Evolutionary conservation across 169 alveolate genomes (phyloP).

Genomic region (Theileria orientalis): DNA sequence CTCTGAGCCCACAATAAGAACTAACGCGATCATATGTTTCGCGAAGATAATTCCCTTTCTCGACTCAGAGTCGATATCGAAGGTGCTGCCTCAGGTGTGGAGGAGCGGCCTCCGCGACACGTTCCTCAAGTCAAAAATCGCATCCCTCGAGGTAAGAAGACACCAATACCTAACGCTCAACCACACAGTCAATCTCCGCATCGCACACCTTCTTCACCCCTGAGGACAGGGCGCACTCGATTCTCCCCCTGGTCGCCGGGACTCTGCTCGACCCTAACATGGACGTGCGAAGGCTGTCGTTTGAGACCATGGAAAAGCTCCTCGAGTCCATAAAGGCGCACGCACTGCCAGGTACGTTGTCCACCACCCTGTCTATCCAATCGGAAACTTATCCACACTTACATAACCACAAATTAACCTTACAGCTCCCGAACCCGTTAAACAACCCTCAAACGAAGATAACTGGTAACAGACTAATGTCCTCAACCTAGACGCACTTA

Average conservation of each 20-base stretch:
- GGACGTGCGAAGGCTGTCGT: conserved; percentile 46
- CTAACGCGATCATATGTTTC: conserved; percentile 71
- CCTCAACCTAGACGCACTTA: not conserved
- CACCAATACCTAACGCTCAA: no score
- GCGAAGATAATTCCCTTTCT: conserved; percentile 72
- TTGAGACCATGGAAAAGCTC: conserved; percentile 62
- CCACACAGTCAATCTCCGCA: conserved; percentile 65
- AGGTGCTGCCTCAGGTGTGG: conserved; percentile 73
- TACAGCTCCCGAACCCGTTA: not conserved
- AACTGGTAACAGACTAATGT: not conserved
- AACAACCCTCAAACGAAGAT: not conserved
- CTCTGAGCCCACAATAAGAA: conserved; percentile 65
- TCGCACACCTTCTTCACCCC: conserved; percentile 63
- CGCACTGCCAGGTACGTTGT: conserved; percentile 15
- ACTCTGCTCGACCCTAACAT: conserved; percentile 60
- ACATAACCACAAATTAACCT: not conserved
- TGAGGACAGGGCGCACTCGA: conserved; percentile 46
- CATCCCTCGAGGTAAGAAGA: conserved; percentile 55
- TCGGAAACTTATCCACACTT: not conserved
- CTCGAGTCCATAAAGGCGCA: conserved; percentile 49
- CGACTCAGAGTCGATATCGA: conserved; percentile 58
- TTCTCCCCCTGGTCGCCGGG: conserved; percentile 67
- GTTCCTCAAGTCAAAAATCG: conserved; percentile 60
- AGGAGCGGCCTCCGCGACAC: conserved; percentile 62
- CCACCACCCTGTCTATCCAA: no score